Conservation (phyloP, 2,329 filamentous ascomycete genomes). For the Beauveria sp. region DNA sequence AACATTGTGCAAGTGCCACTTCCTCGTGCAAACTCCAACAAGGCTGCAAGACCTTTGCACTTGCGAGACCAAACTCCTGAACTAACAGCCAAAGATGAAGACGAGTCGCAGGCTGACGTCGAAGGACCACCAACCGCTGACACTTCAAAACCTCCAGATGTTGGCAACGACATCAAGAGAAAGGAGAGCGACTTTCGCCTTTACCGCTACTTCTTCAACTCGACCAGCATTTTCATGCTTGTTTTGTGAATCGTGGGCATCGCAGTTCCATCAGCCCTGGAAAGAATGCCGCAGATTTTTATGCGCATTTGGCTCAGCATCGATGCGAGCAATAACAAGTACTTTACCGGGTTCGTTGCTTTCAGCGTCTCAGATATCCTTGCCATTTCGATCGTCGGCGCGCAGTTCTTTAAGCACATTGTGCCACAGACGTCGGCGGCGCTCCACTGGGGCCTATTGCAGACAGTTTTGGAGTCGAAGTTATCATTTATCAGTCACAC, state of each 20-base stretch:
- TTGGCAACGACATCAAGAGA: not conserved
- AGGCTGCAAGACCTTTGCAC: not conserved
- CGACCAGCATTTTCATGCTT: not conserved
- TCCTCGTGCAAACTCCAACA: not conserved
- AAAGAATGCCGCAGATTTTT: slow-evolving; percentile 4
- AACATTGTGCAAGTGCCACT: not conserved
- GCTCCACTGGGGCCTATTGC: not conserved
- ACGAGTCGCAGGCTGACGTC: not conserved
- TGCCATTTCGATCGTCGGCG: not conserved
- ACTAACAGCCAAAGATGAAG: not conserved
- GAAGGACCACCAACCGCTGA: not conserved
- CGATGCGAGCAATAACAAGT: slow-evolving; percentile 6
- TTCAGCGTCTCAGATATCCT: not conserved
- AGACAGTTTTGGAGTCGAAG: not conserved
- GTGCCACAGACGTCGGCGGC: not conserved
- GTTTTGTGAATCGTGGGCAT: not conserved
- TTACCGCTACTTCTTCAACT: not conserved
- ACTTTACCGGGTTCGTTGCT: not conserved
- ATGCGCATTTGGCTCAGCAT: slow-evolving; percentile 13
- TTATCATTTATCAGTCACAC: slow-evolving; percentile 15
- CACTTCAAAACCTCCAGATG: not conserved
- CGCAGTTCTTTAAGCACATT: not conserved
- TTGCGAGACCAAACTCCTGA: not conserved
- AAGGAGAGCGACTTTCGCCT: not conserved
- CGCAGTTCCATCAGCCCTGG: not conserved